Percentiles rank a stretch among this genome's conserved stretches.
Conservation (phyloP, 2,329 filamentous ascomycete genomes). For the Fusarium sp. region DNA sequence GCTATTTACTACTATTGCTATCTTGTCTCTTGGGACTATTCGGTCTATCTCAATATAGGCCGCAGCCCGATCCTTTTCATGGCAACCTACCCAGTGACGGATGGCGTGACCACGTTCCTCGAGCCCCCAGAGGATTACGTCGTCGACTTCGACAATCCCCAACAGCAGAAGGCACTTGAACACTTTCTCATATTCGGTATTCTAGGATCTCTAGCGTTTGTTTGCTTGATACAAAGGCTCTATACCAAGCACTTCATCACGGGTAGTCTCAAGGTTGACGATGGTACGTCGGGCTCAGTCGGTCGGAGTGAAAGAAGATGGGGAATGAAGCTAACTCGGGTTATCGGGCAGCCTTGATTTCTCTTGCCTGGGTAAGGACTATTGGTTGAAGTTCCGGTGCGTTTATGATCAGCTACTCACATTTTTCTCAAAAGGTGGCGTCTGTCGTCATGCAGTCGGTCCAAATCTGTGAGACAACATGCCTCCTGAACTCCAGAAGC, state of each 20-base stretch:
- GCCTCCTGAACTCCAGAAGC: neutral
- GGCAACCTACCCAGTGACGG: conserved; percentile 30
- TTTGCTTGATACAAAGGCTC: conserved; percentile 45
- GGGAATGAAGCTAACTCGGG: neutral
- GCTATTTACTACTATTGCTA: neutral
- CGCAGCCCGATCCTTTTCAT: conserved; percentile 9
- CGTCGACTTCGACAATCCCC: conserved; percentile 52
- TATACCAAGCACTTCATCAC: conserved; percentile 50
- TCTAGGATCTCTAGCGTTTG: conserved; percentile 31
- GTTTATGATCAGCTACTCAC: neutral
- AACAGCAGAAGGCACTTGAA: conserved; percentile 36
- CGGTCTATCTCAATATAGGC: neutral
- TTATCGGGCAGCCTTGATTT: conserved; percentile 17
- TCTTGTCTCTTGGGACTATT: neutral
- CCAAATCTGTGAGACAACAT: conserved; percentile 36
- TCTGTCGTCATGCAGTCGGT: conserved; percentile 46
- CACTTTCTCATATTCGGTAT: conserved; percentile 49
- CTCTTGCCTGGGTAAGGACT: conserved; percentile 31
- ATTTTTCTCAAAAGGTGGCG: conserved; percentile 18
- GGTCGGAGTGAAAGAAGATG: too few species aligned
- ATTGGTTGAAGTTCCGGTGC: neutral
- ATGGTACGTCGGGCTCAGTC: conserved; percentile 24
- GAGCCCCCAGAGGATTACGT: conserved; percentile 49
- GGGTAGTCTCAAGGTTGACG: conserved; percentile 29
- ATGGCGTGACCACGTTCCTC: conserved; percentile 45